phyloP scores from a whole-genome alignment of 116 monocot species.

The Zostera marina region DNA sequence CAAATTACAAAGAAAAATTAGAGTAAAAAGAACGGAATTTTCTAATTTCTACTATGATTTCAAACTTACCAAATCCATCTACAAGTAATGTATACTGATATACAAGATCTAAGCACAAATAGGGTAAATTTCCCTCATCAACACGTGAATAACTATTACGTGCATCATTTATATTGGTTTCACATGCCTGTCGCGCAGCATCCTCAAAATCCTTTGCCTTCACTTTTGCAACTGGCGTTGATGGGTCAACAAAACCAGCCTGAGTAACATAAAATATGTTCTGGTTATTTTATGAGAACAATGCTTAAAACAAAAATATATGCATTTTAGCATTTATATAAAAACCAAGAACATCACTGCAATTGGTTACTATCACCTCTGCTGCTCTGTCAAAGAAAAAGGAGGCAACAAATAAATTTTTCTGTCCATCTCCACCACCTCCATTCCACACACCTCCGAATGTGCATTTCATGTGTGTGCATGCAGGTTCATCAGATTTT shows the following conservation, averaged over 20 bases:
- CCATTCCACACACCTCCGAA: constrained; percentile 98
- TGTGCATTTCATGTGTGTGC: constrained; percentile 84
- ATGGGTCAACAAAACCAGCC: constrained; percentile 42
- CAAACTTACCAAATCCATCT: constrained; percentile 53
- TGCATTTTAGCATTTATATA: background rate
- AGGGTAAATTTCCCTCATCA: constrained; percentile 27
- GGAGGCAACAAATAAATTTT: constrained; percentile 80
- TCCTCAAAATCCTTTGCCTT: constrained; percentile 29
- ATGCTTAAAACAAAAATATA: too few relatives aligned
- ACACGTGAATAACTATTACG: constrained; percentile 22
- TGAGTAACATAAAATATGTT: constrained; percentile 5
- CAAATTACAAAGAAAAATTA: too few relatives aligned
- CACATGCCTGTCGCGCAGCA: constrained; percentile 38
- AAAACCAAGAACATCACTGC: background rate
- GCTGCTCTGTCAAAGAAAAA: constrained; percentile 97
- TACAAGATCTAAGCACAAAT: constrained; percentile 49
- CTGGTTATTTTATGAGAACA: background rate
- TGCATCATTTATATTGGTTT: constrained; percentile 18
- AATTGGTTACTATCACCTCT: constrained; percentile 26
- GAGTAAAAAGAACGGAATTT: too few relatives aligned
- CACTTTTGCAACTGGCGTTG: constrained; percentile 20
- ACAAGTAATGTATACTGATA: constrained; percentile 58
- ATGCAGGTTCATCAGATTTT: constrained; percentile 60
- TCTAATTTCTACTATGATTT: too few relatives aligned
- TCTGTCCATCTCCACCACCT: constrained; percentile 89